Conservation (phyloP, 306 rosid genomes). For the Pterocarpus macrocarpus region DNA sequence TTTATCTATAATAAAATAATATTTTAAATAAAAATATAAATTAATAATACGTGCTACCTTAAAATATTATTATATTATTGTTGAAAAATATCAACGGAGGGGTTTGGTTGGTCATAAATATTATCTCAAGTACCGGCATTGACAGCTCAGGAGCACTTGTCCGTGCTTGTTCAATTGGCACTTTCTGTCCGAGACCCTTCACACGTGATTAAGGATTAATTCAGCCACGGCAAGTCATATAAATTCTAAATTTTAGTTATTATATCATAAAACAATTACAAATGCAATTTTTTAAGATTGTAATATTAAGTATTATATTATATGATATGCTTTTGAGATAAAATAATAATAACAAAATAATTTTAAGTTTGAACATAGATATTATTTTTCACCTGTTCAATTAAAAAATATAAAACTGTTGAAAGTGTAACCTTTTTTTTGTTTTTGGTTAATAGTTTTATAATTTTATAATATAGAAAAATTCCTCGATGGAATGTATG, state of each 20-base stretch:
- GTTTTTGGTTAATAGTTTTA: neutral
- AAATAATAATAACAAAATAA: neutral
- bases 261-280: neutral
- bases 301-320: too few relatives aligned
- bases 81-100: neutral
- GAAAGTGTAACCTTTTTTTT: neutral
- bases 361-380: neutral
- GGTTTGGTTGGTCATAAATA: conserved; percentile 38
- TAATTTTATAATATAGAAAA: neutral
- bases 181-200: neutral
- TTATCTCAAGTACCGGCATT: neutral
- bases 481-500: neutral
- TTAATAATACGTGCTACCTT: too few relatives aligned
- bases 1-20: too few relatives aligned
- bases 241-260: neutral
- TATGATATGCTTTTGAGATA: neutral
- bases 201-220: neutral
- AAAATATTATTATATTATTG: neutral
- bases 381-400: neutral
- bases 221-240: neutral
- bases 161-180: neutral
- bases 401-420: neutral
- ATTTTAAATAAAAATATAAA: too few relatives aligned
- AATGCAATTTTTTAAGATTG: too few relatives aligned
- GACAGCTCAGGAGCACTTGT: conserved; percentile 10